Conservation (phyloP, 345 rosid species). For the Hibiscus syriacus region DNA sequence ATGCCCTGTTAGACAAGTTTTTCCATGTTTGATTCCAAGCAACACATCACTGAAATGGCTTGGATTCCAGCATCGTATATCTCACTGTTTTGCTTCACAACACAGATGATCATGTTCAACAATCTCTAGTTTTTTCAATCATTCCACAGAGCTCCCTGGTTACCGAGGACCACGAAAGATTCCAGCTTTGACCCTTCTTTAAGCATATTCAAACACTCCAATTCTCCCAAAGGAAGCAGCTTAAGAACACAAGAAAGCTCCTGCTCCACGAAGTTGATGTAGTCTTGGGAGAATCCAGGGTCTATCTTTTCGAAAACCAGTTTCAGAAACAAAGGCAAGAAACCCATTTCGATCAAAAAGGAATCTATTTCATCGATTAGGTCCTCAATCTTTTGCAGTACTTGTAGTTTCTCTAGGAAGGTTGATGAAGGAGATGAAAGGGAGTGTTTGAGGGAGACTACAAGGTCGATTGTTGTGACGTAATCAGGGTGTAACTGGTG, state of each 20-base stretch:
- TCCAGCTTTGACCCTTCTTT: no score
- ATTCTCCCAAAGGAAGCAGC: conserved; percentile 22
- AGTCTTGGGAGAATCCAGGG: no score
- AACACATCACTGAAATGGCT: conserved; percentile 37
- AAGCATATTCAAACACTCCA: no score
- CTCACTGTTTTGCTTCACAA: conserved; percentile 17
- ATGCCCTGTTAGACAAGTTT: conserved; percentile 26
- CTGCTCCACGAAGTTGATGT: conserved; percentile 24
- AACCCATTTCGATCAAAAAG: no score
- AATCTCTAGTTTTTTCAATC: conserved; percentile 18
- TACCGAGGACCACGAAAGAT: conserved; percentile 21
- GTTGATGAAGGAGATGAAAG: conserved; percentile 33
- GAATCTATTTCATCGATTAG: conserved; percentile 20
- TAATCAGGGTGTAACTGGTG: conserved; percentile 18
- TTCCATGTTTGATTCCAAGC: conserved; percentile 28
- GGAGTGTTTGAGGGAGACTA: conserved; percentile 24
- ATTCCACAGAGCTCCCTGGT: conserved; percentile 28
- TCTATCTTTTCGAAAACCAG: no score
- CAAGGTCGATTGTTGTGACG: conserved; percentile 14
- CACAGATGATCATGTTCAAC: conserved; percentile 16
- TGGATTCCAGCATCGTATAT: conserved; percentile 23
- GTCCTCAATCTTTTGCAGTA: conserved; percentile 19
- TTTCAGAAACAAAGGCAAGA: no score
- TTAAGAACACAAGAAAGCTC: conserved; percentile 28
- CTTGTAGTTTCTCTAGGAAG: no score